Percentiles rank a stretch among this genome's conserved stretches.
Conservation (phyloP, 768 basidiomycete genomes). For the Lactarius tabidus region DNA sequence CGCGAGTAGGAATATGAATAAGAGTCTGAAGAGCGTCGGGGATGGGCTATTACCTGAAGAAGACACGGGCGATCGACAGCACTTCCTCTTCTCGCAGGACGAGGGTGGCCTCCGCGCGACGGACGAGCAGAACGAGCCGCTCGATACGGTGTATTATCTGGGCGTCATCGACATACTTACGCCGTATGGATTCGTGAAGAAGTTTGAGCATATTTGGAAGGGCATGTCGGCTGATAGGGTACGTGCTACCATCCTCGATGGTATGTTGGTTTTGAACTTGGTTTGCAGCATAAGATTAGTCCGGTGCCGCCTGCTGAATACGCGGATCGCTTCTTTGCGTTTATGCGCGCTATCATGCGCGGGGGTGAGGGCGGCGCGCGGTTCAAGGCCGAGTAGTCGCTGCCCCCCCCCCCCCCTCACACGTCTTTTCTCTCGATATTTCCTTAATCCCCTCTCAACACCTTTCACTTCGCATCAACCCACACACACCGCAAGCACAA, state of each 20-base stretch:
- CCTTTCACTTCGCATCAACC: conserved; percentile 8
- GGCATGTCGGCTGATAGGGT: conserved; percentile 84
- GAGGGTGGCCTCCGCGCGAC: conserved; percentile 92
- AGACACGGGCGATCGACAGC: conserved; percentile 58
- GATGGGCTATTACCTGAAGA: conserved; percentile 57
- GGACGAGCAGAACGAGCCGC: conserved; percentile 69
- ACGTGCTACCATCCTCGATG: conserved; percentile 34
- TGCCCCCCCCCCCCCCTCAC: too few relatives aligned
- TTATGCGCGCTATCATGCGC: conserved; percentile 83
- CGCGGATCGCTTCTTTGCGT: conserved; percentile 80
- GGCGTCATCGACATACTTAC: conserved; percentile 97
- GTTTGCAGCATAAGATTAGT: conserved; percentile 82
- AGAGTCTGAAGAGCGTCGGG: conserved; percentile 27
- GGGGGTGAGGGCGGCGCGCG: conserved; percentile 63
- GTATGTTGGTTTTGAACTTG: conserved; percentile 18
- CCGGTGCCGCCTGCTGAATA: conserved; percentile 88
- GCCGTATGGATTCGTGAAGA: conserved; percentile 75
- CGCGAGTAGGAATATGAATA: conserved; percentile 58
- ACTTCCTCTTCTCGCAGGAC: conserved; percentile 94
- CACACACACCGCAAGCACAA: conserved; percentile 1
- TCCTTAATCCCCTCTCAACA: not conserved
- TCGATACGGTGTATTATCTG: conserved; percentile 86
- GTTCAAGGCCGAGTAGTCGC: conserved; percentile 42
- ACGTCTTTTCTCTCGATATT: not conserved
- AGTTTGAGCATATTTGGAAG: conserved; percentile 89